These are phyloP conservation scores for Hymenoscyphus infarciens DNA, from an alignment of 2,329 filamentous ascomycete genomes.

Conservation along the genomic window DNA sequence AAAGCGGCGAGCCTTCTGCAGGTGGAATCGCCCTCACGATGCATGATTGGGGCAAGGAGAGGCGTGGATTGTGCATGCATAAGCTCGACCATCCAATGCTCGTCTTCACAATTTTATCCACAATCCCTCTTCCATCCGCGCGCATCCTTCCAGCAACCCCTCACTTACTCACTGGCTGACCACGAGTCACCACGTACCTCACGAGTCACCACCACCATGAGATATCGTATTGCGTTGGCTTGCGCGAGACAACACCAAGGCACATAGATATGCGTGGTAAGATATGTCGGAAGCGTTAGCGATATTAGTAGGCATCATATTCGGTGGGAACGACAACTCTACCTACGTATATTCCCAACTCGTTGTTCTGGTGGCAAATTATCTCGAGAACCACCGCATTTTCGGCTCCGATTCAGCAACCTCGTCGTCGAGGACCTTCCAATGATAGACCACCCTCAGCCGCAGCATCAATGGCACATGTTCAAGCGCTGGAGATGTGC, in stretches of 20 bases:
- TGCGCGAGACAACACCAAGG: conserved; percentile 1
- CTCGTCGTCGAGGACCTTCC: not conserved
- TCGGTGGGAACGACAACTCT: not conserved
- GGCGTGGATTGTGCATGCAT: conserved; percentile 31
- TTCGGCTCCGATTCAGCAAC: not conserved
- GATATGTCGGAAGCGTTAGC: not conserved
- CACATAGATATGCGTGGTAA: not conserved
- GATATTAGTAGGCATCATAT: not conserved
- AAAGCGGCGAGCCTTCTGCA: conserved; percentile 11
- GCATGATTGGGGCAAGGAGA: conserved; percentile 16
- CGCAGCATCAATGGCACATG: not conserved
- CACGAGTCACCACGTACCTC: not conserved
- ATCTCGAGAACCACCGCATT: not conserved
- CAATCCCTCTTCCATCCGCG: not conserved
- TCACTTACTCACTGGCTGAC: not conserved
- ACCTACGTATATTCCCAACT: not conserved
- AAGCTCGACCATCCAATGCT: conserved; percentile 22
- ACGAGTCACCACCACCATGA: not conserved
- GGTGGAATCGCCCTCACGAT: conserved; percentile 6
- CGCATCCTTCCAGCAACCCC: not conserved
- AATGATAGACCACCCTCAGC: not conserved
- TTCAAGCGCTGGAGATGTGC: not conserved
- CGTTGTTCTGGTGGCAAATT: conserved; percentile 1
- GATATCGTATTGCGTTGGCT: conserved; percentile 2
- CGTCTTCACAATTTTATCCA: conserved; percentile 5